Percentiles rank a stretch among this genome's conserved stretches.
These are phyloP conservation scores for Fusarium xylarioides DNA, from an alignment of 2,329 filamentous ascomycete genomes.

Conservation along the genomic window DNA sequence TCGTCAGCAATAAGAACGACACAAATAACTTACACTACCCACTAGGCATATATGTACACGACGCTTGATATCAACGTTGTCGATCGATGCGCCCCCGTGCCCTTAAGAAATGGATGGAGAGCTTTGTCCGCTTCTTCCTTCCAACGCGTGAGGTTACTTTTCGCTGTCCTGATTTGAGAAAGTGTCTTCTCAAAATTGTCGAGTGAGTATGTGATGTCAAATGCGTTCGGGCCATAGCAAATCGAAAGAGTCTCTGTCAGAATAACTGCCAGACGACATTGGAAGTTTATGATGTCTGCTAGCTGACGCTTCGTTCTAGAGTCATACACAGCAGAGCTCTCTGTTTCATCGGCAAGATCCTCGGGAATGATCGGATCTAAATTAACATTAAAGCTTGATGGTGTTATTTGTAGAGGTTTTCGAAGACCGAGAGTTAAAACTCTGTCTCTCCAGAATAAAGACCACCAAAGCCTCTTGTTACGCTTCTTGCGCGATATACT, in stretches of 20 bases:
- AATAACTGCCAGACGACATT: constrained; percentile 1
- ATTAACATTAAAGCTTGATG: constrained; percentile 1
- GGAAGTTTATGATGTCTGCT: neutral
- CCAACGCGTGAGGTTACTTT: neutral
- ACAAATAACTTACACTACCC: accelerated
- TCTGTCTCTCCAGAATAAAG: constrained; percentile 15
- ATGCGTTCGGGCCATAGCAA: constrained; percentile 5
- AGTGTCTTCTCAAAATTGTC: constrained; percentile 4
- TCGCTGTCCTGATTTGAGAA: neutral
- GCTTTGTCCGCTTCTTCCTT: neutral
- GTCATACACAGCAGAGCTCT: neutral
- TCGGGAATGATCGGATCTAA: neutral
- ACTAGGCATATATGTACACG: constrained; percentile 26
- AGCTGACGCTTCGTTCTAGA: neutral
- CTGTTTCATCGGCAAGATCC: neutral
- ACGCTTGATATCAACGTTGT: constrained; percentile 18
- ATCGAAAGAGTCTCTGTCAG: constrained; percentile 6
- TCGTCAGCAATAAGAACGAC: accelerated
- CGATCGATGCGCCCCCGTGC: neutral
- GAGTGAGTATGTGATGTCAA: constrained; percentile 1
- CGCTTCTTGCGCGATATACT: neutral
- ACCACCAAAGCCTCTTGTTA: constrained; percentile 24
- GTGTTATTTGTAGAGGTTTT: constrained; percentile 4
- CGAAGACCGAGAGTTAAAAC: constrained; percentile 1
- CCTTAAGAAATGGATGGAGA: neutral